These are phyloP conservation scores for Xylariaceae sp. DNA, from an alignment of 2,329 filamentous ascomycete genomes.

Conservation along the genomic window DNA sequence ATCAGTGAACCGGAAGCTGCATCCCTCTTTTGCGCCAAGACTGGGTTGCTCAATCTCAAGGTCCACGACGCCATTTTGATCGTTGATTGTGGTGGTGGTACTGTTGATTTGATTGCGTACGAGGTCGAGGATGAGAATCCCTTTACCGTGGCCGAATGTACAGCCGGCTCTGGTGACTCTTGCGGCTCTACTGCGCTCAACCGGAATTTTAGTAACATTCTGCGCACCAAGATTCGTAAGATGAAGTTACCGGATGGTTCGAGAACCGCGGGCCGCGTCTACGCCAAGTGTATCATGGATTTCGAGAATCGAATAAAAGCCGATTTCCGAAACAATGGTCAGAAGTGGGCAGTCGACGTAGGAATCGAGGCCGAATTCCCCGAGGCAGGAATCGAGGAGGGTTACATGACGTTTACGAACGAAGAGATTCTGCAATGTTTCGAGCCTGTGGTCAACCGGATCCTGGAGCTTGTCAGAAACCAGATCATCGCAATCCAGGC, in stretches of 20 bases:
- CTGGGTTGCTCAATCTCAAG: slow-evolving; percentile 90
- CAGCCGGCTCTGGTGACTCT: slow-evolving; percentile 92
- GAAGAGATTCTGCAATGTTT: slow-evolving; percentile 99
- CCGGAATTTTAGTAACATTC: slow-evolving; percentile 96
- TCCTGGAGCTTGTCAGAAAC: slow-evolving; percentile 91
- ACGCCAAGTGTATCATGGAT: slow-evolving; percentile 99
- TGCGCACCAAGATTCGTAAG: slow-evolving; percentile 95
- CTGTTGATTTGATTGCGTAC: slow-evolving; percentile 97
- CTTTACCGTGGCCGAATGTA: slow-evolving; percentile 95
- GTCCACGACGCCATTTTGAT: slow-evolving; percentile 98
- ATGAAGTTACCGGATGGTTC: slow-evolving; percentile 98
- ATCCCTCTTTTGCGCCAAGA: slow-evolving; percentile 96
- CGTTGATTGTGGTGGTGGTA: slow-evolving; percentile 96
- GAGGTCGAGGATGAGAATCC: slow-evolving; percentile 97
- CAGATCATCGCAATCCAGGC: slow-evolving; percentile 99
- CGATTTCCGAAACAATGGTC: slow-evolving; percentile 97
- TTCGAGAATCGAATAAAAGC: slow-evolving; percentile 99
- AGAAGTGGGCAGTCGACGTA: slow-evolving; percentile 98
- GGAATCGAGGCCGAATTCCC: slow-evolving; percentile 98
- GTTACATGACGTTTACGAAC: slow-evolving; percentile 99
- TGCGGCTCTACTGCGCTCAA: slow-evolving; percentile 98
- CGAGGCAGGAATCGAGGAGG: slow-evolving; percentile 95
- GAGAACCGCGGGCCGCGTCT: slow-evolving; percentile 95
- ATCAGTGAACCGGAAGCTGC: slow-evolving; percentile 96
- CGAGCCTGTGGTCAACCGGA: slow-evolving; percentile 95